phyloP scores from a whole-genome alignment of 2,329 filamentous ascomycete species.

The Trichophyton equinum region DNA sequence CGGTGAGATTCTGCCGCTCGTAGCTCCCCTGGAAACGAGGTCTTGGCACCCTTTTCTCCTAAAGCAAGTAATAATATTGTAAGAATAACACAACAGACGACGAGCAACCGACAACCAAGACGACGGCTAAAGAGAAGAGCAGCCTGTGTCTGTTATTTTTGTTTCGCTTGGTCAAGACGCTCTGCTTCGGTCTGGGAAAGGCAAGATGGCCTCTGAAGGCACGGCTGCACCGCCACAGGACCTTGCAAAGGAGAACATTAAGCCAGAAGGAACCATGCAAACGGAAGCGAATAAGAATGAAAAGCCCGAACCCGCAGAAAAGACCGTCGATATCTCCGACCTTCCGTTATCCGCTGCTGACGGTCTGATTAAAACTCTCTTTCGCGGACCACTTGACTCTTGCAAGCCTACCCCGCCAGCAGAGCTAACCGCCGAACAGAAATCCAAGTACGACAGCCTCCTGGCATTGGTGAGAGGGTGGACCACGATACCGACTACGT shows the following conservation, averaged over 20 bases:
- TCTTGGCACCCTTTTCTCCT: neutral
- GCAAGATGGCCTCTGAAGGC: neutral
- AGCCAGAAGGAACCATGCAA: neutral
- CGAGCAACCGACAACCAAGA: neutral
- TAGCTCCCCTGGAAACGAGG: neutral
- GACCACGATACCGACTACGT: conserved; percentile 55
- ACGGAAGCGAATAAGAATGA: neutral
- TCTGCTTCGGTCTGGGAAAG: neutral
- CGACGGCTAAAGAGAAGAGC: neutral
- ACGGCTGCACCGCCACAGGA: neutral
- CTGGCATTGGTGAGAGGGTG: conserved; percentile 58
- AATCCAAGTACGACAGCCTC: conserved; percentile 67
- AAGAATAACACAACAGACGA: neutral
- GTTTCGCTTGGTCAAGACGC: neutral
- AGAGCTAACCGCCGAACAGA: conserved; percentile 61
- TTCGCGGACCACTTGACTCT: conserved; percentile 44
- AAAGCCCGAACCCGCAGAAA: neutral
- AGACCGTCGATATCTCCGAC: conserved; percentile 8
- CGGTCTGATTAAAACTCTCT: conserved; percentile 42
- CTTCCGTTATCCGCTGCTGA: conserved; percentile 29
- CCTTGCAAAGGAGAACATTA: neutral
- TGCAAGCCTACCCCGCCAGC: conserved; percentile 46
- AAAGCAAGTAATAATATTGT: too few species aligned
- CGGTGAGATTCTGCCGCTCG: conserved; percentile 1
- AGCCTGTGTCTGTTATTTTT: neutral